Evolutionary conservation across 148 eudicot species (phyloP).

Genomic region (Pharnaceum exiguum): DNA sequence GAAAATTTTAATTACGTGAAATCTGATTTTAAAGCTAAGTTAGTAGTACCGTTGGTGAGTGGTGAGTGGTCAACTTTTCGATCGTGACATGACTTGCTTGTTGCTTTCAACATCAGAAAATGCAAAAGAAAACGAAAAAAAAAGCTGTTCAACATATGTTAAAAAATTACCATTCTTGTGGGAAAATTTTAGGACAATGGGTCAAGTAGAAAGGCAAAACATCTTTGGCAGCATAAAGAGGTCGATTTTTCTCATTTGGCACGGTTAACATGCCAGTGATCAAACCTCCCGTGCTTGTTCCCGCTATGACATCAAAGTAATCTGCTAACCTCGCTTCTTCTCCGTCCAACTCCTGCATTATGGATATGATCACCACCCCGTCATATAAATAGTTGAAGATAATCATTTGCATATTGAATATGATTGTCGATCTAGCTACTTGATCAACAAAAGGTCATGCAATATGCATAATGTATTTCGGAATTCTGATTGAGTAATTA

Average conservation of each 20-base stretch:
- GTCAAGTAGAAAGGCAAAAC: conserved; percentile 21
- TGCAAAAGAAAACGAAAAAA: neutral
- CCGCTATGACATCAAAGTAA: conserved; percentile 38
- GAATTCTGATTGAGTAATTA: too few species aligned
- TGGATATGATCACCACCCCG: neutral
- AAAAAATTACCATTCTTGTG: conserved; percentile 17
- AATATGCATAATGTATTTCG: too few species aligned
- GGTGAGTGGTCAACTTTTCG: too few species aligned
- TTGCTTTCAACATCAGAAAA: too few species aligned
- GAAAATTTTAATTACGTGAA: too few species aligned
- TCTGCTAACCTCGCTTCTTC: conserved; percentile 34
- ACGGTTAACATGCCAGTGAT: conserved; percentile 29
- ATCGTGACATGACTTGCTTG: too few species aligned
- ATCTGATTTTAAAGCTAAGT: too few species aligned
- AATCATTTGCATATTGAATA: too few species aligned
- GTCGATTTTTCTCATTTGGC: conserved; percentile 30
- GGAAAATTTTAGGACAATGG: conserved; percentile 26
- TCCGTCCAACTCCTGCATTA: conserved; percentile 31
- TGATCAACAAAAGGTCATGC: too few species aligned
- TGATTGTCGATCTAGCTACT: too few species aligned
- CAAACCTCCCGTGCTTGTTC: conserved; percentile 38
- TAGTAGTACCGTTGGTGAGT: too few species aligned
- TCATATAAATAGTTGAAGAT: too few species aligned
- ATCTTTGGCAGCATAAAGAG: conserved; percentile 27
- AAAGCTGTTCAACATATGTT: neutral